Base-by-base conservation (phyloP, 371 early-diverging fungal genomes). In the Apophysomyces trapeziformis region DNA sequence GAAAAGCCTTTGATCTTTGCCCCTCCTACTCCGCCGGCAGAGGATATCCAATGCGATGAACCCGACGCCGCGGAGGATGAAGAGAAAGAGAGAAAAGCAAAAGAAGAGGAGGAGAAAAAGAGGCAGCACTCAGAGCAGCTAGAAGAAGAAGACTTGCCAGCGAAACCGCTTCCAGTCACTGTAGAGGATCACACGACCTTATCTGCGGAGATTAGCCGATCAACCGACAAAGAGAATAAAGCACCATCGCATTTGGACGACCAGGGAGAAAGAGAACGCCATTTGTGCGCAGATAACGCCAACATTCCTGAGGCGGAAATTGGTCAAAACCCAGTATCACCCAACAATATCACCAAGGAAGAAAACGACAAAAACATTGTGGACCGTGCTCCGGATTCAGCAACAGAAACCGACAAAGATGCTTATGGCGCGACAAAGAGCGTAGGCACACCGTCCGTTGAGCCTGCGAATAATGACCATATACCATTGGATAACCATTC, bases 141-240 rank as follows among this genome's bases (percentile, higher is more conserved):
- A 18, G 46, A 45, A 18, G 46, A 45, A 18, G 46, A 13, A 45
- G 16, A 45, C n/a, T n/a, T 13, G 16, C n/a, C 13, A 43, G 43
- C 43, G 43, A 12, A 14, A 18, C n/a, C 54, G 21, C 54, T 9
- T 9, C 54, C 54, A 16, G 21, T 21, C 21, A 35, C 21, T 50
- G 54, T 50, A 21, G 16, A 18, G 16, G 54, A 50, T 50, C 54
- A 50, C 54, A 50, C 54, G 54, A 50, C 54, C 54, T 50, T 50
- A 50, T 50, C 54, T 18, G 54, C 54, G 54, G 54, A 50, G 21
- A 21, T 50, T 16, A 50, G 21, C 21, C 54, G 21, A 50, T 26
- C 9, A n/a, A n/a, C n/a, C n/a, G 54, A 50, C 21, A 26, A 26
- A 50, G 9, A 21, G 21, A 21, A n/a, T 26, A 50, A 50, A 21